Evolutionary conservation across 2,329 filamentous ascomycete genomes (phyloP).

Genomic region (Colletotrichum endophyticum): DNA sequence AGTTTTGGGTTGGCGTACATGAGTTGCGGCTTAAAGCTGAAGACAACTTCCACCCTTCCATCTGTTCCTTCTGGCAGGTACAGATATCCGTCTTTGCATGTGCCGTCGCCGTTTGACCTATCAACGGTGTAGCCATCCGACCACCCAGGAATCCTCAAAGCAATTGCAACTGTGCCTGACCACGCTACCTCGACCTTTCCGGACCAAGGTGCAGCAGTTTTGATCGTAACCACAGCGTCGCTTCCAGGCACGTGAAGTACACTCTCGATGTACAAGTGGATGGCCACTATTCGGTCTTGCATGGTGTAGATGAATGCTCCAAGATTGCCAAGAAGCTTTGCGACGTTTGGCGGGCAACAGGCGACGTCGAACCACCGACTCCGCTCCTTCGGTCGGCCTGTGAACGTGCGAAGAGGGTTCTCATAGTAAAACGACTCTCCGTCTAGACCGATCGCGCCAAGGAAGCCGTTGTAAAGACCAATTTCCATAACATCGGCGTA

Average conservation of each 20-base stretch:
- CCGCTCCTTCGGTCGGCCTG: background rate
- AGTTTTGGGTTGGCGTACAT: background rate
- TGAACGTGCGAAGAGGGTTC: background rate
- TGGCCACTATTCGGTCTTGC: background rate
- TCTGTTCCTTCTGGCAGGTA: background rate
- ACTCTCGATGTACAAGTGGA: background rate
- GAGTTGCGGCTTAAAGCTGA: background rate
- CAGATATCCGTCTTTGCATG: background rate
- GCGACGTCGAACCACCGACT: constrained; percentile 3
- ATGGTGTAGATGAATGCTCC: background rate
- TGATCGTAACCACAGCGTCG: background rate
- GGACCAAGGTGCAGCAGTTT: background rate
- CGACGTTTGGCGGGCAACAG: constrained; percentile 1
- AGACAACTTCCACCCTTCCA: background rate
- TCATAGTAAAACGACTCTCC: constrained; percentile 5
- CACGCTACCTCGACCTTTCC: background rate
- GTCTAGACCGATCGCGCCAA: background rate
- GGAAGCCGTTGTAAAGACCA: background rate
- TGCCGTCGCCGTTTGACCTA: background rate
- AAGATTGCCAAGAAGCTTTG: background rate
- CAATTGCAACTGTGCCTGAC: background rate
- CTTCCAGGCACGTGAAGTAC: background rate
- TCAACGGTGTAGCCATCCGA: background rate
- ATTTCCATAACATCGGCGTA: background rate
- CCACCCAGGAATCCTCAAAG: background rate